Evolutionary conservation across 164 flowering plant genomes (phyloP).

Genomic region (Magnolia officinalis): DNA sequence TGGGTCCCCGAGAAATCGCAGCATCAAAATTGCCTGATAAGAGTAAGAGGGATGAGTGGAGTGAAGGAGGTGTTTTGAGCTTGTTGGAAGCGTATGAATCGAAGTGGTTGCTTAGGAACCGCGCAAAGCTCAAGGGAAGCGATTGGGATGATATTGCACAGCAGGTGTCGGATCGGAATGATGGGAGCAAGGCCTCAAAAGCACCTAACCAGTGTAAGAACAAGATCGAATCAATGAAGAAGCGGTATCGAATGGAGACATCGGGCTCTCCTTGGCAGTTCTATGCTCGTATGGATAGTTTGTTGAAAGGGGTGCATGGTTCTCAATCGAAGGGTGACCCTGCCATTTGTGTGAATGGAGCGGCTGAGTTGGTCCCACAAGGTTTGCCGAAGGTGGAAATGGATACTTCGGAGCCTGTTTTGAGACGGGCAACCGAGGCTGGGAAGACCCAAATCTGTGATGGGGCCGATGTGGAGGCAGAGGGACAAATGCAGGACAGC

Average conservation of each 20-base stretch:
- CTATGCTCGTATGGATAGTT: slow-evolving; percentile 19
- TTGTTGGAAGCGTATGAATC: slow-evolving; percentile 23
- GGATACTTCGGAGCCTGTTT: slow-evolving; percentile 12
- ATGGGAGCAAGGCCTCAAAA: slow-evolving; percentile 14
- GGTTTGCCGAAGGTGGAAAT: slow-evolving; percentile 14
- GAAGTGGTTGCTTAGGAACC: slow-evolving; percentile 25
- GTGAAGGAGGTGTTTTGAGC: slow-evolving; percentile 24
- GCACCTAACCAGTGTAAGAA: slow-evolving; percentile 28
- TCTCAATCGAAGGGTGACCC: slow-evolving; percentile 5
- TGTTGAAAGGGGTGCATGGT: slow-evolving; percentile 14
- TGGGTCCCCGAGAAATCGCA: slow-evolving; percentile 4
- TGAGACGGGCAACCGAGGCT: background rate
- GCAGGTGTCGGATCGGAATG: slow-evolving; percentile 16
- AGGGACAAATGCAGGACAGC: slow-evolving; percentile 12
- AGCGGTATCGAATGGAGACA: slow-evolving; percentile 23
- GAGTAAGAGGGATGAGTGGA: slow-evolving; percentile 30
- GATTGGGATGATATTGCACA: slow-evolving; percentile 29
- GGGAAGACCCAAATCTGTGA: slow-evolving; percentile 7
- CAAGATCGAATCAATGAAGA: slow-evolving; percentile 31
- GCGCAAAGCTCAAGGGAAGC: slow-evolving; percentile 25
- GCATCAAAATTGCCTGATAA: slow-evolving; percentile 11
- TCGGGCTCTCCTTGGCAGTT: slow-evolving; percentile 20
- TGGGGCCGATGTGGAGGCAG: slow-evolving; percentile 12
- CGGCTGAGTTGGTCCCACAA: background rate
- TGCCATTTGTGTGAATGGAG: slow-evolving; percentile 8